phyloP scores from a whole-genome alignment of 2,329 filamentous ascomycete species.

The Nakataea oryzae region DNA sequence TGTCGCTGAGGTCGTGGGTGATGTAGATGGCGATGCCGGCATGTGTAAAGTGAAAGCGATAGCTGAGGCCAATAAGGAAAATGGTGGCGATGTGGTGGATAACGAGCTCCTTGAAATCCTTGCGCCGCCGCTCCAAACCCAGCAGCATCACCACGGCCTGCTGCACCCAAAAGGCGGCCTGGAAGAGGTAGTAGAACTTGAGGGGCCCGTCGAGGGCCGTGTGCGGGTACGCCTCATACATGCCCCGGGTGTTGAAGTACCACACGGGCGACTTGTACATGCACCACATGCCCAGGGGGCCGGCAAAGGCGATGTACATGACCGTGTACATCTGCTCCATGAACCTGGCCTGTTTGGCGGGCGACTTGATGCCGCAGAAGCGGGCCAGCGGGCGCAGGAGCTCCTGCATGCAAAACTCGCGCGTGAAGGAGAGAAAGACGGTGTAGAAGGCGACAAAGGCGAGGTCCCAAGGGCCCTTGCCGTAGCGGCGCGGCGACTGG shows the following conservation, averaged over 20 bases:
- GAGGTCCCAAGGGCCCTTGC: constrained; percentile 58
- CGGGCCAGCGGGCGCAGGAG: constrained; percentile 53
- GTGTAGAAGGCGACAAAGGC: constrained; percentile 64
- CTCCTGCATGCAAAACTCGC: constrained; percentile 67
- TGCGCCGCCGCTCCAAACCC: constrained; percentile 60
- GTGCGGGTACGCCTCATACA: constrained; percentile 65
- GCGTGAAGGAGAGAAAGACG: constrained; percentile 59
- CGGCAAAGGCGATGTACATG: constrained; percentile 58
- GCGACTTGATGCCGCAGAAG: constrained; percentile 45
- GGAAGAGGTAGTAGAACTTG: constrained; percentile 67
- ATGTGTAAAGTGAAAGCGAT: constrained; percentile 68
- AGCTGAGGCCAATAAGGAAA: constrained; percentile 53
- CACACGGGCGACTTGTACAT: constrained; percentile 61
- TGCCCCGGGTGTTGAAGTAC: constrained; percentile 64
- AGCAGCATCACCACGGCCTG: constrained; percentile 60
- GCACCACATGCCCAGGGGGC: constrained; percentile 58
- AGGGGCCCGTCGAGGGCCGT: constrained; percentile 52
- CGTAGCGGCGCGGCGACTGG: constrained; percentile 31
- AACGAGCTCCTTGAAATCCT: constrained; percentile 67
- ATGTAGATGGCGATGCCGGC: constrained; percentile 67
- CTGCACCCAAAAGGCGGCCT: constrained; percentile 64
- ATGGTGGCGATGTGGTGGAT: constrained; percentile 64
- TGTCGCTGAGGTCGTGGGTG: constrained; percentile 65
- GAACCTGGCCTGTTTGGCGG: constrained; percentile 58
- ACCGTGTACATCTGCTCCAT: constrained; percentile 71